Percentiles rank a stretch among this genome's conserved stretches.
phyloP scores from a whole-genome alignment of 345 rosid species.

The Lepidium didymum region DNA sequence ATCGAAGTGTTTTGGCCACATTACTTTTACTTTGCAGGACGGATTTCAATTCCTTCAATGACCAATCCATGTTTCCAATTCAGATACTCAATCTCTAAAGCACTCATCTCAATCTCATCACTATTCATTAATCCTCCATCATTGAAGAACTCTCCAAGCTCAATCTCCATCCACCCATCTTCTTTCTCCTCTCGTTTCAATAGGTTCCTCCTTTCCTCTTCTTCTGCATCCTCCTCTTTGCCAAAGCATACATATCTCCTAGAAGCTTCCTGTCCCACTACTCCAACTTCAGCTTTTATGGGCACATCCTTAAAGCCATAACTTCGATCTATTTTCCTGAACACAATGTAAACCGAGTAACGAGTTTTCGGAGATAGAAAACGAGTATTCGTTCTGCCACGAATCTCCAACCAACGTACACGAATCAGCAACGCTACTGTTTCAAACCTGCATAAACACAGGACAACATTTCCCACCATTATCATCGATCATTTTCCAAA shows the following conservation, averaged over 20 bases:
- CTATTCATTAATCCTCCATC: slow-evolving; percentile 21
- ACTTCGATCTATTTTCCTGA: not conserved
- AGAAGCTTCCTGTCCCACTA: not conserved
- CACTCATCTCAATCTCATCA: not conserved
- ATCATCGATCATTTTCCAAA: not conserved
- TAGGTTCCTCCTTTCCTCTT: not conserved
- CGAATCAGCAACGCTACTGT: not conserved
- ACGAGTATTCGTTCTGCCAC: not conserved
- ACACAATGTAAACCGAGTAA: slow-evolving; percentile 14
- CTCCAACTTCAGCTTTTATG: slow-evolving; percentile 11
- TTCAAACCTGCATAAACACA: not conserved
- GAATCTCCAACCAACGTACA: slow-evolving; percentile 3
- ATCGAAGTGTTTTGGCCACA: no score
- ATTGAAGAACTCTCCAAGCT: not conserved
- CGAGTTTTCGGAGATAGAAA: slow-evolving; percentile 4
- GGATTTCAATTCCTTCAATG: not conserved
- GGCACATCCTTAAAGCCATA: not conserved
- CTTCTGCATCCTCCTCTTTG: not conserved
- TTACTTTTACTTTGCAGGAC: not conserved
- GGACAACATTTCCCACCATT: not conserved
- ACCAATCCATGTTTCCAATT: not conserved
- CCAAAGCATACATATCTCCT: not conserved
- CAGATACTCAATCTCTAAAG: not conserved
- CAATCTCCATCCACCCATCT: slow-evolving; percentile 2
- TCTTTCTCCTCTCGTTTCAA: not conserved